These are phyloP conservation scores for Starmera amethionina DNA, from an alignment of 805 yeast genomes.

Conservation along the genomic window DNA sequence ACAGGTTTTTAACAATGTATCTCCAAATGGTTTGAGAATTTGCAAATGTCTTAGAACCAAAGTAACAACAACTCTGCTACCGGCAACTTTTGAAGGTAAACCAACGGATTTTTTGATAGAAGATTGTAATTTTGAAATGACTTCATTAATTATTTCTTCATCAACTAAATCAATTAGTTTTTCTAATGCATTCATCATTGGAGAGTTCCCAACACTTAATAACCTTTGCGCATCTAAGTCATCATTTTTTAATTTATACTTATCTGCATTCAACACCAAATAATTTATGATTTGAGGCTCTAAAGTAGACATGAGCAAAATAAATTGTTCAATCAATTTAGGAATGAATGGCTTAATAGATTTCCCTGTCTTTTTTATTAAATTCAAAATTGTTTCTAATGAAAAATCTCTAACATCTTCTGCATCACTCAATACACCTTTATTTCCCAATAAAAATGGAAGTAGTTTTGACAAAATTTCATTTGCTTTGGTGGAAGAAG, in stretches of 20 bases:
- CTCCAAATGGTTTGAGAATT: conserved; percentile 41
- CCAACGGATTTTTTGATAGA: conserved; percentile 72
- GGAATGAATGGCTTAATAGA: conserved; percentile 62
- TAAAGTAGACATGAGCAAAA: conserved; percentile 67
- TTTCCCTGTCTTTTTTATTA: conserved; percentile 55
- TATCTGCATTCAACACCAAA: conserved; percentile 78
- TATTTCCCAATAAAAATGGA: conserved; percentile 71
- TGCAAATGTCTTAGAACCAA: conserved; percentile 48
- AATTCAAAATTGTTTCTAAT: conserved; percentile 58
- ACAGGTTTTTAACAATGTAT: conserved; percentile 50
- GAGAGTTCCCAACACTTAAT: conserved; percentile 68
- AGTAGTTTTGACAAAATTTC: conserved; percentile 46
- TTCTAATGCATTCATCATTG: conserved; percentile 83
- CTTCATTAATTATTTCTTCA: conserved; percentile 26
- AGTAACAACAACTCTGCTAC: conserved; percentile 61
- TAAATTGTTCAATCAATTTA: conserved; percentile 55
- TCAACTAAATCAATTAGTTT: conserved; percentile 50
- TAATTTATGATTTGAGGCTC: conserved; percentile 91
- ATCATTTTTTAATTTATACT: conserved; percentile 61
- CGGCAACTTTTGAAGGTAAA: conserved; percentile 83
- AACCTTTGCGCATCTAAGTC: conserved; percentile 73
- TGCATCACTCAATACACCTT: conserved; percentile 77
- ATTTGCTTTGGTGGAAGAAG: conserved; percentile 30
- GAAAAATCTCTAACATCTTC: conserved; percentile 77
- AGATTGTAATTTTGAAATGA: conserved; percentile 37